Percentiles rank a stretch among this genome's conserved stretches.
Conservation (phyloP, 2,329 filamentous ascomycete genomes). For the Diaporthe batatas region DNA sequence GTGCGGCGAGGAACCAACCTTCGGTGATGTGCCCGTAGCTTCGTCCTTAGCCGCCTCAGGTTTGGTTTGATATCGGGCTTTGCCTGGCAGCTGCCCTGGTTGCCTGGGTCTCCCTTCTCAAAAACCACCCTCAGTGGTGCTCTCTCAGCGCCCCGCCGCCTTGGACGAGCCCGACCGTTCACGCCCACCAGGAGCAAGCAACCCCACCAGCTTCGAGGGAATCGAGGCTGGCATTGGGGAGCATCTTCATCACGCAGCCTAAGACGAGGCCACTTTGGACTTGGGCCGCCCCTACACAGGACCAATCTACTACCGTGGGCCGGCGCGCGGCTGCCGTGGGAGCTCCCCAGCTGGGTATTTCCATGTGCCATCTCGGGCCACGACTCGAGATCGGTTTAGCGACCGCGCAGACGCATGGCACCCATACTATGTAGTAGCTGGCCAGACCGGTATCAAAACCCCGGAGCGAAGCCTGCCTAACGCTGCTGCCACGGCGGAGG, state of each 20-base stretch:
- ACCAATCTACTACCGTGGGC: constrained; percentile 9
- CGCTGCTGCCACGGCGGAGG: constrained; percentile 3
- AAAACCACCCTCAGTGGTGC: background rate
- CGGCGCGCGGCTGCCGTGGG: constrained; percentile 25
- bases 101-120: constrained; percentile 13
- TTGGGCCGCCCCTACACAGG: constrained; percentile 13
- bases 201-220: background rate
- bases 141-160: background rate
- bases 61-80: constrained; percentile 16
- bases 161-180: constrained; percentile 11
- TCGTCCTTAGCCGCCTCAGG: constrained; percentile 32
- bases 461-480: constrained; percentile 19
- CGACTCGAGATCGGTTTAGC: constrained; percentile 31
- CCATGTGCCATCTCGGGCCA: constrained; percentile 25
- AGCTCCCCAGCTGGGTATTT: constrained; percentile 29
- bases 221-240: constrained; percentile 18
- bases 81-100: too few relatives aligned
- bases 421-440: background rate
- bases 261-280: background rate
- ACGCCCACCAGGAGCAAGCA: background rate
- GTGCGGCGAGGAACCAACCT: background rate
- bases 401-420: constrained; percentile 23
- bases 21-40: constrained; percentile 27
- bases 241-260: constrained; percentile 4
- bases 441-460: constrained; percentile 15